Conservation (phyloP, 805 yeast genomes). For the Myxozyma sirexii region DNA sequence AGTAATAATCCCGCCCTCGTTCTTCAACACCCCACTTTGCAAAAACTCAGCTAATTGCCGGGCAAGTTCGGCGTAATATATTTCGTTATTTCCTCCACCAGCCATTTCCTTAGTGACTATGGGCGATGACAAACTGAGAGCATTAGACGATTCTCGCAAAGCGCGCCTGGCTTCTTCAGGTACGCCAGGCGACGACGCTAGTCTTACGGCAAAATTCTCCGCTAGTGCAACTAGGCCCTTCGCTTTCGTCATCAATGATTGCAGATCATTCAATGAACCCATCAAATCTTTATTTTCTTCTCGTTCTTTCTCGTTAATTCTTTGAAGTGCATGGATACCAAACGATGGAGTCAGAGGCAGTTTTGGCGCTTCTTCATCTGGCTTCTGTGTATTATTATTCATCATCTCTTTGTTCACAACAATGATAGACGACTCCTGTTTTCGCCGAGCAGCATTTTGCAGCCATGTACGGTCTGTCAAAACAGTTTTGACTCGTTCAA, state of each 20-base stretch:
- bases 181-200: constrained; percentile 42
- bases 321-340: constrained; percentile 76
- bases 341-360: constrained; percentile 54
- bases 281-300: constrained; percentile 63
- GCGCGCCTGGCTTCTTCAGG: constrained; percentile 45
- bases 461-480: constrained; percentile 57
- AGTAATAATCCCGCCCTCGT: constrained; percentile 62
- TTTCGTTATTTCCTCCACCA: constrained; percentile 40
- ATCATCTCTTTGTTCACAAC: constrained; percentile 61
- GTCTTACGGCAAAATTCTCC: constrained; percentile 42
- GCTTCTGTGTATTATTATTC: constrained; percentile 38
- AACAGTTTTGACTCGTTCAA: constrained; percentile 50
- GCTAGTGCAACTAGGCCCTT: constrained; percentile 67
- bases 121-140: constrained; percentile 42
- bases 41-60: constrained; percentile 79
- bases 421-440: constrained; percentile 44
- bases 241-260: constrained; percentile 73
- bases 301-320: constrained; percentile 56
- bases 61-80: constrained; percentile 60
- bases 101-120: constrained; percentile 45
- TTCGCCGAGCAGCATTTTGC: constrained; percentile 19
- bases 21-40: constrained; percentile 49
- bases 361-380: constrained; percentile 12
- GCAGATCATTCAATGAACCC: constrained; percentile 70
- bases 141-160: constrained; percentile 40